These are phyloP conservation scores for Paradendryphiella salina DNA, from an alignment of 2,329 filamentous ascomycete genomes.

Conservation along the genomic window DNA sequence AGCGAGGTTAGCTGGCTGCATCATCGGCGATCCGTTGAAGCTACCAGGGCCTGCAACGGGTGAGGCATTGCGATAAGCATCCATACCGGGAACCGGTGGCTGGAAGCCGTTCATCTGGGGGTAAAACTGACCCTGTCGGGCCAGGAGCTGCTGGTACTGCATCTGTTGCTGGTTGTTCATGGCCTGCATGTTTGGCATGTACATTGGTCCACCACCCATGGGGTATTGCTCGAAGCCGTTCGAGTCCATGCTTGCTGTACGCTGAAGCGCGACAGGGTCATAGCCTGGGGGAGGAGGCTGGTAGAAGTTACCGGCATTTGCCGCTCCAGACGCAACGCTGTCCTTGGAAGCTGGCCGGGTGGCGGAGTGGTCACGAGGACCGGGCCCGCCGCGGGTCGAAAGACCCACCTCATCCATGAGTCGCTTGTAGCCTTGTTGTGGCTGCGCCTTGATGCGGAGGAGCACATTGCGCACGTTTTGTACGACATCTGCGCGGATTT, in stretches of 20 bases:
- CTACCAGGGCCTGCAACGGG: slow-evolving; percentile 48
- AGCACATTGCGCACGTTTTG: slow-evolving; percentile 91
- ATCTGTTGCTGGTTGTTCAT: slow-evolving; percentile 53
- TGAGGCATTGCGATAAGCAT: slow-evolving; percentile 50
- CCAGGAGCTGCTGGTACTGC: slow-evolving; percentile 62
- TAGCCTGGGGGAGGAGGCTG: slow-evolving; percentile 44
- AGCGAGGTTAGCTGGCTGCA: slow-evolving; percentile 53
- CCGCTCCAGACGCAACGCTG: slow-evolving; percentile 34
- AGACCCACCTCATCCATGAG: slow-evolving; percentile 98
- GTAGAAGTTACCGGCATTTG: slow-evolving; percentile 44
- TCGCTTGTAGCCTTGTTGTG: slow-evolving; percentile 94
- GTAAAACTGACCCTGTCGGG: slow-evolving; percentile 54
- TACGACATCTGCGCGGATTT: slow-evolving; percentile 81
- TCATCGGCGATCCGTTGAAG: slow-evolving; percentile 50
- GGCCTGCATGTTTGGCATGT: slow-evolving; percentile 48
- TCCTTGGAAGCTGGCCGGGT: slow-evolving; percentile 46
- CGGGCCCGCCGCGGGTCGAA: slow-evolving; percentile 59
- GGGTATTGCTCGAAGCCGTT: slow-evolving; percentile 53
- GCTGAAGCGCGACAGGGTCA: slow-evolving; percentile 51
- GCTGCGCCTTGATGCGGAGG: slow-evolving; percentile 86
- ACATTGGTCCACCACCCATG: slow-evolving; percentile 43
- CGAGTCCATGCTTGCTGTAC: slow-evolving; percentile 55
- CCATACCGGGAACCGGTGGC: slow-evolving; percentile 49
- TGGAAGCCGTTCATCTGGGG: slow-evolving; percentile 49
- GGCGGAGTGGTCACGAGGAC: slow-evolving; percentile 43